These are phyloP conservation scores for Fagus sylvatica DNA, from an alignment of 306 rosid genomes.

Conservation along the genomic window DNA sequence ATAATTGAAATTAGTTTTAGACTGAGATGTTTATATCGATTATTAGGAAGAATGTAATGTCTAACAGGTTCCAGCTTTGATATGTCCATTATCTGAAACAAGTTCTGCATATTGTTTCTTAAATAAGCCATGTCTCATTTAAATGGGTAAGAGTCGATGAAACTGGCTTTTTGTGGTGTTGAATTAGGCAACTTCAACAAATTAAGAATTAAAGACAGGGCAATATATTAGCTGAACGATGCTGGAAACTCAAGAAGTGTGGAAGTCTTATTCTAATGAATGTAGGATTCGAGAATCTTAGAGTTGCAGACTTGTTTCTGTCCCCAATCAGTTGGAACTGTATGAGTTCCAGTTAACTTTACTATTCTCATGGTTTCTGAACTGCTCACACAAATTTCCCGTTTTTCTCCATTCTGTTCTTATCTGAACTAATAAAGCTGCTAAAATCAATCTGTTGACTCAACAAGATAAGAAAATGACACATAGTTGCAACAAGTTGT, in stretches of 20 bases:
- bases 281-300: too few relatives aligned
- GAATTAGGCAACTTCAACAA: background rate
- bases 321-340: background rate
- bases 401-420: background rate
- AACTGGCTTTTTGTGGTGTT: background rate
- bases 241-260: conserved; percentile 2
- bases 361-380: background rate
- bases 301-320: too few relatives aligned
- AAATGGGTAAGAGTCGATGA: background rate
- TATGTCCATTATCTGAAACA: background rate
- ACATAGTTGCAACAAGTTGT: background rate
- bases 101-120: background rate
- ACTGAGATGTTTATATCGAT: background rate
- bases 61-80: background rate
- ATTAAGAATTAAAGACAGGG: background rate
- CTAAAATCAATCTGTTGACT: background rate
- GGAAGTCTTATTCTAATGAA: too few relatives aligned
- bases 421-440: background rate
- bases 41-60: background rate
- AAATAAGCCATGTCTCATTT: background rate
- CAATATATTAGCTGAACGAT: conserved; percentile 7
- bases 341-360: background rate
- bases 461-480: background rate
- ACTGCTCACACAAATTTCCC: background rate
- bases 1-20: background rate